Base-by-base conservation (phyloP, 441 rosid genomes). In the Jatropha podagrica region DNA sequence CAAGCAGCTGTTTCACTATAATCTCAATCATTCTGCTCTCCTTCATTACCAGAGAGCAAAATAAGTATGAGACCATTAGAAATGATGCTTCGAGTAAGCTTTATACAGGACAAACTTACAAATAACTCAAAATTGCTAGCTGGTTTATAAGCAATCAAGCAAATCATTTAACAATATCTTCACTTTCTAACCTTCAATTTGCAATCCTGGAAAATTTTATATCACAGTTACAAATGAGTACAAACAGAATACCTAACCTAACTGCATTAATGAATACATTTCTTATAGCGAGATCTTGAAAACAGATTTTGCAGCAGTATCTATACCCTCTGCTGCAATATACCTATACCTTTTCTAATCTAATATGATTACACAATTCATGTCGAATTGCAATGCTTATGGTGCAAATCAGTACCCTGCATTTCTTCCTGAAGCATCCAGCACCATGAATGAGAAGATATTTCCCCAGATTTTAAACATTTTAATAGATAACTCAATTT, bases 321-420 rank as follows among this genome's bases (percentile, higher is more conserved):
- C 40, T 59, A 11, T 51, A 64, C 72, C 52, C 27, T 73, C n/a
- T 56, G 76, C 61, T 40, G 64, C 76, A 63, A 76, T 65, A 58
- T 65, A 37, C 68, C 44, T 70, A 75, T 68, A 15, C 65, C 41
- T 44, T 11, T 20, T 58, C 76, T 77, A 64, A 42, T 48, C 69
- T 65, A 65, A 4, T 64, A 38, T 69, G 70, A 54, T 55, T 63
- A 23, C 44, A 51, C 56, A 64, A 46, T 51, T 60, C 55, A 67
- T 61, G n/a, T 74, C 7, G 51, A 20, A 71, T 32, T 32, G 32
- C 32, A 32, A 32, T 1, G 32, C 32, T 32, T 32, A 1, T 32
- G 65, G 71, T 70, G 68, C 73, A 67, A 61, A 71, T 5, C 48
- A 49, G 23, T 27, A 15, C 41, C 73, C 60, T 13, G 72, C 46